These are phyloP conservation scores for Chaetomium globosum DNA, from an alignment of 2,329 filamentous ascomycete genomes.

Conservation along the genomic window DNA sequence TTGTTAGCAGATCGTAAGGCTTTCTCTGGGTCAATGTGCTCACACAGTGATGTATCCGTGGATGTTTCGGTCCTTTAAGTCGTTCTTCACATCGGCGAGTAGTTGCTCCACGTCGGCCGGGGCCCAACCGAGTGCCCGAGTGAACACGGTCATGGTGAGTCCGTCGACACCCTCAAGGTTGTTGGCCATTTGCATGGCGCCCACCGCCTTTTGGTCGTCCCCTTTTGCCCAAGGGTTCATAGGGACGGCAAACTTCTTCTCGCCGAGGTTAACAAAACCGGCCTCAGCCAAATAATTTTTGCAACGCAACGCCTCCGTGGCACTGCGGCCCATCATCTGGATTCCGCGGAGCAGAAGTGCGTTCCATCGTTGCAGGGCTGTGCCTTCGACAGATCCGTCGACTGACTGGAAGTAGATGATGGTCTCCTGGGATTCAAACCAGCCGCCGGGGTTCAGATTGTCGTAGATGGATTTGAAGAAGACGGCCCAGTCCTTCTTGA, in stretches of 20 bases:
- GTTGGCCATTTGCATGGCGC: slow-evolving; percentile 41
- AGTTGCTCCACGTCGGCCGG: slow-evolving; percentile 36
- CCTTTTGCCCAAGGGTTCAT: slow-evolving; percentile 41
- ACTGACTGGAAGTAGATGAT: slow-evolving; percentile 27
- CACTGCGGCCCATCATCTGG: slow-evolving; percentile 30
- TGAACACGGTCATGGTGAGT: slow-evolving; percentile 39
- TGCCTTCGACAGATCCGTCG: slow-evolving; percentile 29
- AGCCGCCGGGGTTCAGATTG: slow-evolving; percentile 31
- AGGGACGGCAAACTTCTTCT: slow-evolving; percentile 38
- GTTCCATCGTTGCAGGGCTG: slow-evolving; percentile 30
- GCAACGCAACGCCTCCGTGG: slow-evolving; percentile 33
- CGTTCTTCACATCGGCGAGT: slow-evolving; percentile 27
- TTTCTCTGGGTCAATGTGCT: not conserved
- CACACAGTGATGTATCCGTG: slow-evolving; percentile 25
- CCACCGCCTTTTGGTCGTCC: slow-evolving; percentile 37
- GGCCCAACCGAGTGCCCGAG: slow-evolving; percentile 36
- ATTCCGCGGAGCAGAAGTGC: slow-evolving; percentile 30
- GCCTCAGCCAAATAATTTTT: slow-evolving; percentile 38
- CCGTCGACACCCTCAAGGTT: slow-evolving; percentile 39
- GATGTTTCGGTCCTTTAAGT: slow-evolving; percentile 18
- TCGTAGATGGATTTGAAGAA: slow-evolving; percentile 26
- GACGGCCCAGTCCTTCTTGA: slow-evolving; percentile 16
- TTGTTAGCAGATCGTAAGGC: not conserved
- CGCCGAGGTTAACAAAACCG: slow-evolving; percentile 40
- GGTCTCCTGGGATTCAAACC: slow-evolving; percentile 32